These are phyloP conservation scores for Dictyostelium firmibasis DNA, from an alignment of 78 protist species.

Conservation along the genomic window DNA sequence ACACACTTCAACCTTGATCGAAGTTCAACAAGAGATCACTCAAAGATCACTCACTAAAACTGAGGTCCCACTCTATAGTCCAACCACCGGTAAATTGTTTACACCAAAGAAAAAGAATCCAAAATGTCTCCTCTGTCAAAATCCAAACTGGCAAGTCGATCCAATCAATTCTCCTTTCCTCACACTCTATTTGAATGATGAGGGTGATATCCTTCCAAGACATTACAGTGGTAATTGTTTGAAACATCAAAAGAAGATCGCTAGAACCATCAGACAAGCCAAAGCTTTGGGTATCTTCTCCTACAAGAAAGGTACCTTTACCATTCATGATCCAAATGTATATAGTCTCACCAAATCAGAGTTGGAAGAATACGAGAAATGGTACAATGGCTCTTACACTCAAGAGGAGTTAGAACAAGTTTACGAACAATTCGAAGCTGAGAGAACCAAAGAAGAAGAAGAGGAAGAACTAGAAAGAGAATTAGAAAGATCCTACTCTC, in stretches of 20 bases:
- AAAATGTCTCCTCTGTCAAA: slow-evolving; percentile 52
- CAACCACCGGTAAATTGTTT: slow-evolving; percentile 46
- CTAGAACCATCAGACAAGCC: slow-evolving; percentile 36
- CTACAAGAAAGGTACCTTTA: slow-evolving; percentile 33
- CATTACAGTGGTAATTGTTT: slow-evolving; percentile 56
- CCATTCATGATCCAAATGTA: slow-evolving; percentile 51
- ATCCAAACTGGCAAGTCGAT: slow-evolving; percentile 56
- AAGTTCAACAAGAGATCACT: background rate
- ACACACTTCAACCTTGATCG: background rate
- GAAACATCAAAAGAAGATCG: slow-evolving; percentile 71
- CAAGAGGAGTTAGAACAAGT: slow-evolving; percentile 29
- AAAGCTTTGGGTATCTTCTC: slow-evolving; percentile 35
- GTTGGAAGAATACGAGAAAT: slow-evolving; percentile 15
- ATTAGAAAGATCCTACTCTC: too few species aligned
- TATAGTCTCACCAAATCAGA: slow-evolving; percentile 10
- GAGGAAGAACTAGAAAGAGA: too few species aligned
- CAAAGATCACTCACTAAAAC: background rate
- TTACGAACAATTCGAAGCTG: background rate
- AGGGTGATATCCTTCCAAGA: slow-evolving; percentile 62
- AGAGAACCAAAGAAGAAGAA: background rate
- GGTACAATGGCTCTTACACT: slow-evolving; percentile 16
- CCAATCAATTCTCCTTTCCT: slow-evolving; percentile 63
- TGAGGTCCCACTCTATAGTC: background rate
- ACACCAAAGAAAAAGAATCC: slow-evolving; percentile 35
- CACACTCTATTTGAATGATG: background rate